Percentiles rank a stretch among this genome's conserved stretches.
Conservation (phyloP, 805 yeast species). For the Ogataea chonburiensis region DNA sequence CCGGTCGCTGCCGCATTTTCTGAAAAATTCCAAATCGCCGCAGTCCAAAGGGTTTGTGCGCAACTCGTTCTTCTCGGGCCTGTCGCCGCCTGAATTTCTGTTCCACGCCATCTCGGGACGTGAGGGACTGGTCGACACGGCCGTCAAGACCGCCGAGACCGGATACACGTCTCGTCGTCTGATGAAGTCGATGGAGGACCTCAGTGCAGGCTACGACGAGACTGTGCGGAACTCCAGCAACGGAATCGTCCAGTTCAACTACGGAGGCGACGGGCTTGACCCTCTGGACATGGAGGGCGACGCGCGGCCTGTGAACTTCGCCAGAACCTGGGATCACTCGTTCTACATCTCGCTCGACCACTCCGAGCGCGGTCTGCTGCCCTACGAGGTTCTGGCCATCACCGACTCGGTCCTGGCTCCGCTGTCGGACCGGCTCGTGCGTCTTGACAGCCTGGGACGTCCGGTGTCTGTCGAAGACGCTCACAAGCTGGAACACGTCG, state of each 20-base stretch:
- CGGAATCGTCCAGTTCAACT: constrained; percentile 95
- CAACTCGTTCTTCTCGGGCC: constrained; percentile 91
- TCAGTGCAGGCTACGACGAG: constrained; percentile 88
- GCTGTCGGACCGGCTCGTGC: constrained; percentile 53
- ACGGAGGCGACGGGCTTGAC: constrained; percentile 98
- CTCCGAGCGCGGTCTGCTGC: constrained; percentile 56
- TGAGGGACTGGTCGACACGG: constrained; percentile 99
- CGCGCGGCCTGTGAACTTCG: constrained; percentile 91
- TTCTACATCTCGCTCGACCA: constrained; percentile 64
- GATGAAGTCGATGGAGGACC: constrained; percentile 96
- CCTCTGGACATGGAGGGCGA: constrained; percentile 99
- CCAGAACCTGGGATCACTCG: constrained; percentile 93
- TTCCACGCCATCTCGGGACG: constrained; percentile 99
- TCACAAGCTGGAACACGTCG: constrained; percentile 63
- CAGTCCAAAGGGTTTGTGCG: constrained; percentile 97
- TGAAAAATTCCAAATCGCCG: constrained; percentile 93
- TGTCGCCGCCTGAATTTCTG: constrained; percentile 93
- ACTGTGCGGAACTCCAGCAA: constrained; percentile 94
- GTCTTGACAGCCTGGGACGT: constrained; percentile 74
- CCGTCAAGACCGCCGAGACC: constrained; percentile 98
- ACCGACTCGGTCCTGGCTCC: constrained; percentile 60
- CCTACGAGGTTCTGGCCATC: constrained; percentile 61
- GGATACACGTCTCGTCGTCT: constrained; percentile 98
- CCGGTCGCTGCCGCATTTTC: constrained; percentile 95
- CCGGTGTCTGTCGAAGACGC: constrained; percentile 43